Evolutionary conservation across 2,329 filamentous ascomycete genomes (phyloP), one percentile per base, ranked within the genome.

Genomic region (Trichophyton rubrum): DNA sequence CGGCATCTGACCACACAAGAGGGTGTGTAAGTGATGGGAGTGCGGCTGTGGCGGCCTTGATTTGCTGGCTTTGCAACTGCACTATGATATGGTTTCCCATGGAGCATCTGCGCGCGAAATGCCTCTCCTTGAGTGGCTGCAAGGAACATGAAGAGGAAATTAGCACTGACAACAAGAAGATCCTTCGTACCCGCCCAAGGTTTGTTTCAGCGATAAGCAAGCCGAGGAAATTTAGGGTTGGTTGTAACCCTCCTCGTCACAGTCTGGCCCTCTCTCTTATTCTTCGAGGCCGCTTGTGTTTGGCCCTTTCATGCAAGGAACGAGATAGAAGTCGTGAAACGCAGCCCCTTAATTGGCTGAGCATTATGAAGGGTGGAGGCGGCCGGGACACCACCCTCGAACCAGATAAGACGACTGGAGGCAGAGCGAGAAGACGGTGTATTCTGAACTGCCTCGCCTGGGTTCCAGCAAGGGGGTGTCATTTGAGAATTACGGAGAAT

Each of bases 301-400:
- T 53, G 49, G 49, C 49, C 27, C 49, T n/a, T 53, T 33, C 22
- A 27, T 53, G 49, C 49, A 53, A 53, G 49, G 49, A 53, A 53
- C 22, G 15, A 30, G 49, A 53, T 3, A 30, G 22, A 51, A 17
- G 45, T 51, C 49, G 24, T 30, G 49, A 33, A 30, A 53, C 27
- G 22, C 22, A 13, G n/a, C 7, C 11, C 22, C 49, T n/a, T 30
- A 53, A 53, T 53, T 53, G 49, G 49, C 22, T 24, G 49, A 17
- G 6, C 5, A 30, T 3, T 3, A 17, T 45, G 41, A 20, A 20
- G 8, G 43, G 43, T 47, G 43, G 43, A 47, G 27, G 17, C 43
- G 43, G 43, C 20, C 43, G 43, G 43, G 20, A 43, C n/a, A 43
- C 40, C 15, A 47, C 9, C 20, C n/a, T 47, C 43, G 5, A 47